Evolutionary conservation across 352 stramenopile species (phyloP).

Genomic region (Thalassiosira hispida): DNA sequence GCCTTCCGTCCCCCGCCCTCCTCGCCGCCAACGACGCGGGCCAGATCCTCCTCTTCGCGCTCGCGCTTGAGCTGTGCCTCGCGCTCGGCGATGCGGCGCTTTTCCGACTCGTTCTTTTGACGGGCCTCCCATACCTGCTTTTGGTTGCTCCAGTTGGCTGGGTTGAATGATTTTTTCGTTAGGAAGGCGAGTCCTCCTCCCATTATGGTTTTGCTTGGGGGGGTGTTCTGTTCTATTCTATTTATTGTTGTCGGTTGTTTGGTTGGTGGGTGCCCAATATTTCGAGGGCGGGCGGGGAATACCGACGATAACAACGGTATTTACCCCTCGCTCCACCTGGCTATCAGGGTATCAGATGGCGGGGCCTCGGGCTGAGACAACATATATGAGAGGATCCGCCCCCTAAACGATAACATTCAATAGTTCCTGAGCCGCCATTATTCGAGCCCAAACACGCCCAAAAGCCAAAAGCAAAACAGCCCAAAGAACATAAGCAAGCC

Average conservation of each 20-base stretch:
- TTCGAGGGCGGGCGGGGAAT: too few species aligned
- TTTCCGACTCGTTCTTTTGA: conserved; percentile 66
- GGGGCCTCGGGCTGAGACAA: too few species aligned
- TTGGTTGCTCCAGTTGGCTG: conserved; percentile 74
- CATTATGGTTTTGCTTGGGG: conserved; percentile 51
- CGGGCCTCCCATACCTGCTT: conserved; percentile 74
- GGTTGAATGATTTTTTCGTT: conserved; percentile 84
- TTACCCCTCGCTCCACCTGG: too few species aligned
- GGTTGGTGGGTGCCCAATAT: not conserved
- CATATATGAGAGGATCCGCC: too few species aligned
- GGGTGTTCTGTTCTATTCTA: not conserved
- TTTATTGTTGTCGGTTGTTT: not conserved
- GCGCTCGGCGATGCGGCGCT: conserved; percentile 57
- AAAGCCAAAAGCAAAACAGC: too few species aligned
- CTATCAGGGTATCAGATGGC: too few species aligned
- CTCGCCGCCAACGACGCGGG: conserved; percentile 52
- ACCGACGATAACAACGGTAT: too few species aligned
- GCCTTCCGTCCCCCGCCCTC: conserved; percentile 62
- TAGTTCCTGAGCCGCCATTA: too few species aligned
- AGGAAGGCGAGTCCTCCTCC: conserved; percentile 79
- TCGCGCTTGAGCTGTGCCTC: conserved; percentile 71
- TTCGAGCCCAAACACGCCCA: too few species aligned
- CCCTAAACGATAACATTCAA: too few species aligned
- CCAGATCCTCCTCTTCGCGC: conserved; percentile 79
- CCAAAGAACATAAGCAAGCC: too few species aligned